Conservation (phyloP, 2,329 filamentous ascomycete species). For the Hymenoscyphus fructigenus region DNA sequence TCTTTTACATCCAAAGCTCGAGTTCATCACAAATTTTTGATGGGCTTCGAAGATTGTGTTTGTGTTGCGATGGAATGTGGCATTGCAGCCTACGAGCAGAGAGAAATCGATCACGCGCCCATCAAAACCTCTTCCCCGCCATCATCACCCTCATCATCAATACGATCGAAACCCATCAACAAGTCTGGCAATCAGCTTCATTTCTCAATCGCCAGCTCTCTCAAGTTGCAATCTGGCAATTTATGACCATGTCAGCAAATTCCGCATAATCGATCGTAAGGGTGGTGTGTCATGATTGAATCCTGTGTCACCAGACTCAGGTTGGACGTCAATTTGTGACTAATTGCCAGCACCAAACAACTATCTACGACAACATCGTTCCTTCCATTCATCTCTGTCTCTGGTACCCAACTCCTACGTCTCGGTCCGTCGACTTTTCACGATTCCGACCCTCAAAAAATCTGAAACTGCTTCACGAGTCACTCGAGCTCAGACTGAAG, state of each 20-base stretch:
- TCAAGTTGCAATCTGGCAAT: background rate
- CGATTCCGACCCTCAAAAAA: background rate
- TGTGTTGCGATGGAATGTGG: conserved; percentile 2
- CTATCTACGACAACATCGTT: background rate
- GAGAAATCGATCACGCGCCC: background rate
- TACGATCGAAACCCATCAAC: background rate
- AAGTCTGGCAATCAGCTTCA: background rate
- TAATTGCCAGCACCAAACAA: conserved; percentile 1
- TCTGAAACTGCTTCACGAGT: background rate
- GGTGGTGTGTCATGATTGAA: background rate
- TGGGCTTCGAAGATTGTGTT: background rate
- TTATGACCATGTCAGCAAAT: background rate
- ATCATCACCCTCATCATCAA: background rate
- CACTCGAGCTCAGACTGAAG: background rate
- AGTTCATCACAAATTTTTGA: background rate
- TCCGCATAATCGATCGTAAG: background rate
- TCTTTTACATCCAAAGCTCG: background rate
- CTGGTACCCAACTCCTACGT: background rate
- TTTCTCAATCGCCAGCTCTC: background rate
- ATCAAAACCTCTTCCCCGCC: background rate
- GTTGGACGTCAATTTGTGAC: background rate
- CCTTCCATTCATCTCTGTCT: background rate
- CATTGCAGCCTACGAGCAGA: background rate
- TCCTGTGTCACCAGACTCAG: background rate
- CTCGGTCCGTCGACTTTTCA: background rate